A percentile compares a stretch with the other conserved stretches of the same genome.
Evolutionary conservation across 1,284 basidiomycete species (phyloP).

Genomic region (Apiotrichum siamense): DNA sequence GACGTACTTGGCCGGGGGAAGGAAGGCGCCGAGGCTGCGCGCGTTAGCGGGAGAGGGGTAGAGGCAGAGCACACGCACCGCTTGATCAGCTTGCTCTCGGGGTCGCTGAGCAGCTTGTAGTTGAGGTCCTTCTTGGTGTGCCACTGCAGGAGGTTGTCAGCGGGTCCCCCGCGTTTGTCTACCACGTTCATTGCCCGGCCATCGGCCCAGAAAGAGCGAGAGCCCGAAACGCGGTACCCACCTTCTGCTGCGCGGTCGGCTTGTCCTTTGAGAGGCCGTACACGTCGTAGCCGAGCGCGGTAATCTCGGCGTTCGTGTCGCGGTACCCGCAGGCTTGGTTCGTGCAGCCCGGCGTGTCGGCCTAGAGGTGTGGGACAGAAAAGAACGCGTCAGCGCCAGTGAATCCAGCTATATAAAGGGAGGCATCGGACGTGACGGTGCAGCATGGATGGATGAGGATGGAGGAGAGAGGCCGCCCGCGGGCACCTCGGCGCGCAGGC

Average conservation of each 20-base stretch:
- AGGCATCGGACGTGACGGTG: too few relatives aligned
- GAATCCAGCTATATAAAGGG: too few relatives aligned
- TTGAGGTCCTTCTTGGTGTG: constrained; percentile 63
- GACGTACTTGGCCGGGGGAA: constrained; percentile 56
- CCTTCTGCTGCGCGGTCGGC: constrained; percentile 72
- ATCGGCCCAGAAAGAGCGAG: too few relatives aligned
- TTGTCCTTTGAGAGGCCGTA: constrained; percentile 82
- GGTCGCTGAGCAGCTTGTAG: constrained; percentile 82
- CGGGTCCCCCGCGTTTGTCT: too few relatives aligned
- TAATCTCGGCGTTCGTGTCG: constrained; percentile 71
- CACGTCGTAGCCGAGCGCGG: constrained; percentile 62
- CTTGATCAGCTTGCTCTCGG: constrained; percentile 68
- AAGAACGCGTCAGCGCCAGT: too few relatives aligned
- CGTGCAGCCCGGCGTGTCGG: constrained; percentile 65
- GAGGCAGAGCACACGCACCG: constrained; percentile 38
- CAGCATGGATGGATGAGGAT: too few relatives aligned
- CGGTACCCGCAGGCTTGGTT: constrained; percentile 83
- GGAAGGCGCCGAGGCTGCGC: constrained; percentile 69
- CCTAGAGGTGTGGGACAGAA: too few relatives aligned
- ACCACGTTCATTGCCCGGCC: too few relatives aligned
- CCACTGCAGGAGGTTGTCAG: too few relatives aligned
- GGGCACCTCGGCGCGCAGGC: too few relatives aligned
- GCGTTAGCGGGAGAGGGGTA: neutral
- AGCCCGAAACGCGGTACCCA: too few relatives aligned
- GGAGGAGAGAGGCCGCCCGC: too few relatives aligned